Percentiles rank a stretch among this genome's conserved stretches.
These are phyloP conservation scores for Candida ficus DNA, from an alignment of 805 yeast species.

Conservation along the genomic window DNA sequence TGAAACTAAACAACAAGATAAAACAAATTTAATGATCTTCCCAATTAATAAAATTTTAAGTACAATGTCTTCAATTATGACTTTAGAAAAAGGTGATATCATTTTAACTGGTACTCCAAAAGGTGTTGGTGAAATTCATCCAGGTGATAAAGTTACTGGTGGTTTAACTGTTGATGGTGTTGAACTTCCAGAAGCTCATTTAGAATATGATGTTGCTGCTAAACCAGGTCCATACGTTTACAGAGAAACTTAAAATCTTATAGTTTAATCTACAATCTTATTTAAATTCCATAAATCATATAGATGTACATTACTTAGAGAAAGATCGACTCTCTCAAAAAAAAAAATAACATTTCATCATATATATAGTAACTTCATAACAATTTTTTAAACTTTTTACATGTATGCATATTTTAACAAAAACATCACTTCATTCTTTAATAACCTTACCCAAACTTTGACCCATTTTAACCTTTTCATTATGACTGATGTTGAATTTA, in stretches of 20 bases:
- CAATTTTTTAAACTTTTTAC: neutral
- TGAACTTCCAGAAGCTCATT: slow-evolving; percentile 42
- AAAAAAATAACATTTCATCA: too few species aligned
- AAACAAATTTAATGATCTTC: slow-evolving; percentile 80
- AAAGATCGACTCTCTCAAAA: neutral
- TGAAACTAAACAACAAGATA: slow-evolving; percentile 62
- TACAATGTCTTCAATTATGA: slow-evolving; percentile 84
- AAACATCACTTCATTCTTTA: neutral
- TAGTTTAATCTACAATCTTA: neutral
- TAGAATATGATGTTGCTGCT: slow-evolving; percentile 31
- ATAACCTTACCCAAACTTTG: slow-evolving; percentile 57
- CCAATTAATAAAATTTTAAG: slow-evolving; percentile 76
- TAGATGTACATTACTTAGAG: slow-evolving; percentile 1
- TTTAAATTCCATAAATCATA: slow-evolving; percentile 6
- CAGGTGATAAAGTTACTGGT: slow-evolving; percentile 77
- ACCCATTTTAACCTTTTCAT: slow-evolving; percentile 84
- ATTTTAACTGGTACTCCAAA: slow-evolving; percentile 96
- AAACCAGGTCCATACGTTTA: slow-evolving; percentile 59
- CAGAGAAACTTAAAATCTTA: slow-evolving; percentile 31
- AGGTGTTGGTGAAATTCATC: slow-evolving; percentile 82
- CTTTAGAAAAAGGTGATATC: slow-evolving; percentile 85
- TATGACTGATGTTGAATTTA: slow-evolving; percentile 59
- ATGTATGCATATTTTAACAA: neutral
- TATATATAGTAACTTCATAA: neutral
- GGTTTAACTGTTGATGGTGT: slow-evolving; percentile 51